These are phyloP conservation scores for Backusella psychrophila DNA, from an alignment of 192 early-diverging fungal species.

Conservation along the genomic window DNA sequence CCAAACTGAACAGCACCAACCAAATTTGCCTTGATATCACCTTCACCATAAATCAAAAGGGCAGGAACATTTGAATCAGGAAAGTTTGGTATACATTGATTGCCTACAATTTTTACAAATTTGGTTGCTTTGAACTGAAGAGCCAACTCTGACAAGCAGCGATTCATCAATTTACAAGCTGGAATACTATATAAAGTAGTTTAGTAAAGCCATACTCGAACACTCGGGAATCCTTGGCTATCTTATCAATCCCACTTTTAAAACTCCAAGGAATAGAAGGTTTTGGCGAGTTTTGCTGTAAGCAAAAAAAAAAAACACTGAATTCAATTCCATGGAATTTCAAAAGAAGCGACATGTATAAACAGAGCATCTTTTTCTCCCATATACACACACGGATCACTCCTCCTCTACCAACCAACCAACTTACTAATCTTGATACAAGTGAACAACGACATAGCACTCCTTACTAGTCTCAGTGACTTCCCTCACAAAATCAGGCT, in stretches of 20 bases:
- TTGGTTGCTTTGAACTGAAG: slow-evolving; percentile 81
- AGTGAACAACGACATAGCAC: slow-evolving; percentile 58
- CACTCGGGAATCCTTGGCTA: not conserved
- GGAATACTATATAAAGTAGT: slow-evolving; percentile 52
- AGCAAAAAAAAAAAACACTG: not conserved
- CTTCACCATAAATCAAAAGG: slow-evolving; percentile 86
- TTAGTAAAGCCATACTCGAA: not conserved
- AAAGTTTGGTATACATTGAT: slow-evolving; percentile 94
- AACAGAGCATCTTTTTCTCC: not conserved
- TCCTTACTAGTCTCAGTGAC: slow-evolving; percentile 89
- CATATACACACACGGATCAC: not conserved
- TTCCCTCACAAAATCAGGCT: slow-evolving; percentile 87
- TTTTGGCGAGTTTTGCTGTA: not conserved
- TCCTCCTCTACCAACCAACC: not conserved
- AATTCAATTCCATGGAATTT: not conserved
- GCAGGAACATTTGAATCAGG: slow-evolving; percentile 90
- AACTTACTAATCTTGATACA: slow-evolving; percentile 61
- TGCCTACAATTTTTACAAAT: slow-evolving; percentile 91
- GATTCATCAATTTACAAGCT: slow-evolving; percentile 82
- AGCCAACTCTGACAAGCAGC: slow-evolving; percentile 71
- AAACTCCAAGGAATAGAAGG: not conserved
- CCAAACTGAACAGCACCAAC: slow-evolving; percentile 79
- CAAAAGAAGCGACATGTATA: too few relatives aligned
- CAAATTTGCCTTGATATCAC: slow-evolving; percentile 83
- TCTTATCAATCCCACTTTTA: not conserved